Percentiles rank a stretch among this genome's conserved stretches.
Conservation (phyloP, 2,329 filamentous ascomycete genomes). For the Alternaria conjuncta region DNA sequence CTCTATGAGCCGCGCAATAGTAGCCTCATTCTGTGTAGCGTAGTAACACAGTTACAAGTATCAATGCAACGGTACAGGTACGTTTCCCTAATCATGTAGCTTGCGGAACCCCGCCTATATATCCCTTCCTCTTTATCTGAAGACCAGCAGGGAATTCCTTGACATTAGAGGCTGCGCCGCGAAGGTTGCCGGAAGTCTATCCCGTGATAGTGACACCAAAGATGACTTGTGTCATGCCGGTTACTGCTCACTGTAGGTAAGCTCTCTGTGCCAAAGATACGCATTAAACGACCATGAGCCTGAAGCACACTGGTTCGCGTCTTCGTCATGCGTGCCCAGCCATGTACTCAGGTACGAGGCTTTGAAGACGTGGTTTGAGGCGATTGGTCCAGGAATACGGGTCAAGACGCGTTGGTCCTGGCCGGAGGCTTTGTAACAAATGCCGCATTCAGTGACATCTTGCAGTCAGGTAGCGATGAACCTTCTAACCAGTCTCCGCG, state of each 20-base stretch:
- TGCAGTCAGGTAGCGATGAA: background rate
- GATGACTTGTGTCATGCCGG: background rate
- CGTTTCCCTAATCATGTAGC: background rate
- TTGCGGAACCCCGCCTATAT: background rate
- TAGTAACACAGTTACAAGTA: background rate
- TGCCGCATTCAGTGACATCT: background rate
- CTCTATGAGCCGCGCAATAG: background rate
- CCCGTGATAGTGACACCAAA: background rate
- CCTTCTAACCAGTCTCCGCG: background rate
- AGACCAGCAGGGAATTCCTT: background rate
- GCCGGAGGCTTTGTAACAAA: background rate
- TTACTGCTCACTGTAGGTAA: background rate
- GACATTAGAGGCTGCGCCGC: background rate
- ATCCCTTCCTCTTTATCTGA: background rate
- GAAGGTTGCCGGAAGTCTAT: background rate
- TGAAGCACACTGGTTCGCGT: background rate
- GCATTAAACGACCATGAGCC: background rate
- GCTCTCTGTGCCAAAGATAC: background rate
- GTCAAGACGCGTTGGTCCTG: background rate
- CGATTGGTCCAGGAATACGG: background rate
- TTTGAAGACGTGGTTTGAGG: background rate
- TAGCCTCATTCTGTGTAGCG: background rate
- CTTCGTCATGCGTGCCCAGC: background rate
- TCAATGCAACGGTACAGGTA: background rate
- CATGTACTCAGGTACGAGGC: background rate